Base-by-base conservation (phyloP, 352 stramenopile species). In the Phytophthora agathidicida region DNA sequence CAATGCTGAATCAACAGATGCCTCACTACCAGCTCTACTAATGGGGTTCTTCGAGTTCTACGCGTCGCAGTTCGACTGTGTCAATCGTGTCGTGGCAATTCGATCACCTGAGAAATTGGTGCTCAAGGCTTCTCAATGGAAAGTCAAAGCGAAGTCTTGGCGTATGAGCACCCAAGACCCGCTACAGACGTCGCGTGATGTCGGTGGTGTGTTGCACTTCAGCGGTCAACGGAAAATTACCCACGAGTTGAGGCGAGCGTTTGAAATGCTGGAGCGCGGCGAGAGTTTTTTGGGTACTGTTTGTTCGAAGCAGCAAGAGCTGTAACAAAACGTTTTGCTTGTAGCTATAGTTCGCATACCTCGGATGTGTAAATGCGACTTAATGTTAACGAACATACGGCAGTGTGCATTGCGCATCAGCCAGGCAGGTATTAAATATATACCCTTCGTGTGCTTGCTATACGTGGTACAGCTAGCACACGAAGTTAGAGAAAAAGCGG, bases 41-140 rank as follows among this genome's bases (percentile, higher is more conserved):
- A 65, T 89, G 11, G 86, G 84, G 1, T 99, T 99, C 73, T 99
- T 99, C 67, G 73, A 84, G 26, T 99, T 98, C 66, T 99, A 98
- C 76, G 86, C 92, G 2, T 95, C 87, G n/a, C 65, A 96, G 33
- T 98, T 99, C 55, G 94, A 99, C 73, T 98, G 94, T 71, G 84
- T 89, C 23, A 70, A 86, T 8, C 47, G 83, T 46, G 93, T 98
- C 5, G 80, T 99, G 9, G 90, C 80, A 14, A 73, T 99, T 20
- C 86, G 96, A 17, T 24, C 57, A 2, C 77, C 77, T 0, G 58
- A 71, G 57, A 73, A 42, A 6, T 24, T 24, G 0, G 20, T 45
- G 16, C 22, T 46, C 5, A 89, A 89, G 56, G 9, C 22, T 13
- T 39, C n/a, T 2, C 56, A 58, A 38, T 88, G 77, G 74, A 61